Percentiles rank a stretch among this genome's conserved stretches.
Conservation (phyloP, 2,329 filamentous ascomycete species). For the Phoma sp. region DNA sequence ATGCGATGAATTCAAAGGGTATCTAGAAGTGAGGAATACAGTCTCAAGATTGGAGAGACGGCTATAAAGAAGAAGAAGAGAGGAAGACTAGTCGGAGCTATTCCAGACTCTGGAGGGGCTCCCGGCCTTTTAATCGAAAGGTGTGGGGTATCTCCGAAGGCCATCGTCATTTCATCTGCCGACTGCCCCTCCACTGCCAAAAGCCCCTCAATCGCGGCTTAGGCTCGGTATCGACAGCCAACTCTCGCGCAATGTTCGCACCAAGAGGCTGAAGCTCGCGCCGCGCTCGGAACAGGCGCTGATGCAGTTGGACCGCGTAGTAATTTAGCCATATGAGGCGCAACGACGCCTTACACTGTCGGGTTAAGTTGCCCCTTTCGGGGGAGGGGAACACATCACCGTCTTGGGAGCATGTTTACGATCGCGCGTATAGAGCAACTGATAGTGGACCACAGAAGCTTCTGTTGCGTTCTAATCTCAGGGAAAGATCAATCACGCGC, state of each 20-base stretch:
- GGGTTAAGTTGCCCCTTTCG: conserved; percentile 29
- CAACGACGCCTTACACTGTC: conserved; percentile 9
- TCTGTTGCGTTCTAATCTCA: neutral
- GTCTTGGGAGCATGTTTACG: neutral
- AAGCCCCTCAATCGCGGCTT: conserved; percentile 32
- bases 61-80: conserved; percentile 17
- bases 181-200: conserved; percentile 28
- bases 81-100: conserved; percentile 15
- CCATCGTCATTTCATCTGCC: conserved; percentile 28
- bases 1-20: conserved; percentile 19
- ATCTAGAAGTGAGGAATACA: conserved; percentile 18
- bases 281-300: conserved; percentile 15
- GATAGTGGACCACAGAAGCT: neutral
- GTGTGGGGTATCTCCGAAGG: conserved; percentile 27
- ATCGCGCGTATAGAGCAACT: neutral
- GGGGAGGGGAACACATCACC: conserved; percentile 16
- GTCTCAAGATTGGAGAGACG: conserved; percentile 10
- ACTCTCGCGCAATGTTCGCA: conserved; percentile 32
- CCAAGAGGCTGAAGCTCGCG: conserved; percentile 35
- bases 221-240: conserved; percentile 20
- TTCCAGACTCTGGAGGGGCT: conserved; percentile 26
- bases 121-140: conserved; percentile 29
- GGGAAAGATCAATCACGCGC: neutral
- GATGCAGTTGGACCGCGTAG: conserved; percentile 15
- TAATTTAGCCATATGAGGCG: neutral